phyloP scores from a whole-genome alignment of 1,139 yeast species.

The Taphrina communis region DNA sequence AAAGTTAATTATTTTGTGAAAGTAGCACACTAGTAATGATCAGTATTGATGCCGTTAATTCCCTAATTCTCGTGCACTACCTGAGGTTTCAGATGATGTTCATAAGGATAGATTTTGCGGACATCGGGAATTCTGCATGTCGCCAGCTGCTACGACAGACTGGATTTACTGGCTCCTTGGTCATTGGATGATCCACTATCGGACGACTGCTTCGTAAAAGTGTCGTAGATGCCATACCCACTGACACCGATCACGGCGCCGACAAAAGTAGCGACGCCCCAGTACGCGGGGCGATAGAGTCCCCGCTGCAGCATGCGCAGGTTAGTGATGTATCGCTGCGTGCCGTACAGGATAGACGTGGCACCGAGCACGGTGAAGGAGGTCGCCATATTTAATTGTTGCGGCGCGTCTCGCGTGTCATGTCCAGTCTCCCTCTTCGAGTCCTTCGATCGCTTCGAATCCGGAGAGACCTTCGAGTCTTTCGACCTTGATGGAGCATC shows the following conservation, averaged over 20 bases:
- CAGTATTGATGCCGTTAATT: not conserved
- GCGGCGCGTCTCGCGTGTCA: not conserved
- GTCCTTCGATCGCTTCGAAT: too few species aligned
- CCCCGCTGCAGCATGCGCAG: slow-evolving; percentile 11
- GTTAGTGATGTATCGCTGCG: slow-evolving; percentile 15
- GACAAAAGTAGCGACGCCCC: slow-evolving; percentile 13
- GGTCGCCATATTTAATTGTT: slow-evolving; percentile 3
- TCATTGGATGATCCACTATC: not conserved
- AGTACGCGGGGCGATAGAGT: slow-evolving; percentile 6
- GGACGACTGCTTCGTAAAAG: not conserved
- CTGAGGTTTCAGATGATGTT: not conserved
- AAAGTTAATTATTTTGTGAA: too few species aligned
- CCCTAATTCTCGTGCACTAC: not conserved
- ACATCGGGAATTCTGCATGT: too few species aligned
- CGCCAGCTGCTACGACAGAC: too few species aligned
- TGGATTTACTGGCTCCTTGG: too few species aligned
- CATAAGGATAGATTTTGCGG: too few species aligned
- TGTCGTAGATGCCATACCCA: slow-evolving; percentile 17
- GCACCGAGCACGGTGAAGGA: slow-evolving; percentile 7
- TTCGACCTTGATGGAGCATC: not conserved
- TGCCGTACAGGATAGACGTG: slow-evolving; percentile 1
- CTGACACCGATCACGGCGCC: slow-evolving; percentile 15
- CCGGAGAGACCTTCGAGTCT: not conserved
- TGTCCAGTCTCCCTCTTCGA: not conserved
- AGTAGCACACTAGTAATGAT: slow-evolving; percentile 5